Base-by-base conservation (phyloP, 768 basidiomycete species). In the Lentinula detonsa region DNA sequence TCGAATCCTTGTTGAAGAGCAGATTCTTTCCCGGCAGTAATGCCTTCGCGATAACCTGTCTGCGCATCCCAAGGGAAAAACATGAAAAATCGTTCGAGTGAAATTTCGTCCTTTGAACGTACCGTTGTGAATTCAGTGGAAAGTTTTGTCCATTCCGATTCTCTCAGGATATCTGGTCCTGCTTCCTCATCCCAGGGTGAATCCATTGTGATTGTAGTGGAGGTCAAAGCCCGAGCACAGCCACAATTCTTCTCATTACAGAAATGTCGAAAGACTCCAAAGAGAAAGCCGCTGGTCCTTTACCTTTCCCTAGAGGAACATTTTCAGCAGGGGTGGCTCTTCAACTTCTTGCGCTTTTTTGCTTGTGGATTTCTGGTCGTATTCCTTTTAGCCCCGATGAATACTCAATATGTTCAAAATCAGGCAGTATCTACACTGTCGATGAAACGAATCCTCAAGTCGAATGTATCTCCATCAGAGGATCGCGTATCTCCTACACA, bases 11-110 rank as follows among this genome's bases (percentile, higher is more conserved):
- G 78, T 68, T 99, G 96, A 1, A 98, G 79, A 2, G 86, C 87
- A 0, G 82, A 78, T 70, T 95, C 90, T 71, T 98, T 98, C 3
- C 96, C 96, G 4, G 88, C 86, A 0, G 87, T 90, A 66, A 98
- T 96, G 5, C 96, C 96, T 74, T 98, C 95, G n/a, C 96, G 85
- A 69, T 98, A 98, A 2, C 96, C 96, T 16, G 85, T 85, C 96
- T 97, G 66, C 43, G 18, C 10, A 54, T 55, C 40, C 28, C 13
- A 48, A 57, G 51, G 6, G 8, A 51, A 57, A 8, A 15, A 18
- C 23, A 13, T 39, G 9, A 43, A 15, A 51, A 35, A 37, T 5
- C 21, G 16, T 7, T 31, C 35, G 23, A 45, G 62, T 57, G 37
- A 11, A 58, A 28, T 28, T 21, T 5, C 49, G 58, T 13, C 5